Evolutionary conservation across 1,284 basidiomycete species (phyloP), one percentile per base, ranked within the genome.

Genomic region (Pseudozyma hubeiensis): DNA sequence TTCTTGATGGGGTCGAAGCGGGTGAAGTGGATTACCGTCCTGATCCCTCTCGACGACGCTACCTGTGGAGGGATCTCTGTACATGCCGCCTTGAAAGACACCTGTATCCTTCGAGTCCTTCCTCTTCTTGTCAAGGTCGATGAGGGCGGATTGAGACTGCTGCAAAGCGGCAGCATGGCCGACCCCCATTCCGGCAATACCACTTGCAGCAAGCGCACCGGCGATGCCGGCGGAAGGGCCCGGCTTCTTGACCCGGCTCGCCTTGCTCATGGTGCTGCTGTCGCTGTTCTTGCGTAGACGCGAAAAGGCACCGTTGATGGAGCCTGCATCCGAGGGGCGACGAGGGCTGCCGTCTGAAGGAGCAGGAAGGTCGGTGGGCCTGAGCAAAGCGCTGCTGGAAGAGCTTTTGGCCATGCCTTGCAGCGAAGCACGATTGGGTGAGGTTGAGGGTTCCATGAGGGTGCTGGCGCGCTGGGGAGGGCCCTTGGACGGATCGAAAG

Each of bases 161-260:
- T 74, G 66, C 33, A 71, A 33, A 4, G 64, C 62, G 11, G 37
- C 64, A 16, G 67, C 53, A 34, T 78, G 74, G 29, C 68, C 73
- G n/a, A 76, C 72, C 13, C 76, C 80, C 71, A 80, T 72, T 13
- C 80, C 77, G 2, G 77, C 71, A 33, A 79, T 54, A 11, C 78
- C 78, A 49, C 78, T 79, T 10, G 75, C 71, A 1, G 80, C 80
- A 29, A 81, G 40, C 4, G 80, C 80, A n/a, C 79, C 70, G 6
- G 78, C 80, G 34, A 81, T 81, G 29, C 80, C 78, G 10, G 50
- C 62, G 1, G 58, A 54, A 5, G 77, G 57, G 1, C 55, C 74
- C 1, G 6, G 45, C 33, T 69, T 74, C 43, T 61, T 64, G 13
- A 17, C 13, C 46, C 70, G 69, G 49, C 45, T 49, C 16, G 55